These are phyloP conservation scores for Candida hungchunana DNA, from an alignment of 805 yeast species.

Conservation along the genomic window DNA sequence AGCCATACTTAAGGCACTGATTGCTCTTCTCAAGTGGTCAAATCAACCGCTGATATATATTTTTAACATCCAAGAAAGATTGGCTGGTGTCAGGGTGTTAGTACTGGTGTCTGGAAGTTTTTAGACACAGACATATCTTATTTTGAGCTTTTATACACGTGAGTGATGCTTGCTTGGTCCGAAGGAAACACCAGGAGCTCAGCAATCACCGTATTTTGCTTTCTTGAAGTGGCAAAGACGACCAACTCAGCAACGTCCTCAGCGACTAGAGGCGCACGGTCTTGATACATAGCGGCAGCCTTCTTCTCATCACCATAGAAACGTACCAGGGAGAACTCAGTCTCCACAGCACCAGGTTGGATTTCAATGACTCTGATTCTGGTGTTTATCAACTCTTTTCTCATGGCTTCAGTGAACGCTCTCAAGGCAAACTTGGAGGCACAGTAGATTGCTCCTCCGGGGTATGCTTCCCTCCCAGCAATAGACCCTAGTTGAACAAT, in stretches of 20 bases:
- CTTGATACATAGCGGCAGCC: slow-evolving; percentile 54
- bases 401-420: slow-evolving; percentile 63
- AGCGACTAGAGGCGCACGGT: slow-evolving; percentile 52
- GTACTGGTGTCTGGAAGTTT: too few species aligned
- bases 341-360: slow-evolving; percentile 69
- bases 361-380: slow-evolving; percentile 61
- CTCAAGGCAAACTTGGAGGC: slow-evolving; percentile 71
- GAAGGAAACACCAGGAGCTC: slow-evolving; percentile 83
- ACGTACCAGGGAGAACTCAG: slow-evolving; percentile 60
- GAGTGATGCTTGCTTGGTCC: slow-evolving; percentile 78
- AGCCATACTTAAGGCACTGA: too few species aligned
- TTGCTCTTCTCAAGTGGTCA: too few species aligned
- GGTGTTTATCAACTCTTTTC: slow-evolving; percentile 73
- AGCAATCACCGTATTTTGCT: slow-evolving; percentile 55
- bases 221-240: slow-evolving; percentile 54
- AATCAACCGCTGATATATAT: too few species aligned
- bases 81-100: too few species aligned
- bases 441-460: slow-evolving; percentile 76
- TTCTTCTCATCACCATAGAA: slow-evolving; percentile 50
- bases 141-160: slow-evolving; percentile 47
- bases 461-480: slow-evolving; percentile 77
- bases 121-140: too few species aligned
- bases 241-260: slow-evolving; percentile 59
- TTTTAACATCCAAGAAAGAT: too few species aligned
- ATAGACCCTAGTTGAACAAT: slow-evolving; percentile 73